A percentile compares a stretch with the other conserved stretches of the same genome.
Conservation (phyloP, 2,329 filamentous ascomycete genomes). For the Colletotrichum aenigma region DNA sequence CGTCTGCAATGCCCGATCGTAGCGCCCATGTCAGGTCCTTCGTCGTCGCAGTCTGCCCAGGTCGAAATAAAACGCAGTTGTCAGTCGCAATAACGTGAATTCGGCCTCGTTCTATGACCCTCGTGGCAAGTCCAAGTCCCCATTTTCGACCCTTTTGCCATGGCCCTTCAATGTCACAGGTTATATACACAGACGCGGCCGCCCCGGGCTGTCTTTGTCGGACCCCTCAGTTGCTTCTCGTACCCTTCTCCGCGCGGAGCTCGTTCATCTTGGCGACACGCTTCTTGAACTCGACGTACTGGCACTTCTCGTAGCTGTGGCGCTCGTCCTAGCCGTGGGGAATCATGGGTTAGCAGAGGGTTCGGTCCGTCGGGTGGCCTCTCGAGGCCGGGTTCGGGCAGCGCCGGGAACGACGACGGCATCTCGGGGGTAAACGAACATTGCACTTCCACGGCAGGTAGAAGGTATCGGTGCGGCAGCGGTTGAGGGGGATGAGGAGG, state of each 20-base stretch:
- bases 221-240: constrained; percentile 75
- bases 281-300: constrained; percentile 99
- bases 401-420: background rate
- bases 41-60: background rate
- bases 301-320: constrained; percentile 99
- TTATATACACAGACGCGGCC: constrained; percentile 20
- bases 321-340: constrained; percentile 75
- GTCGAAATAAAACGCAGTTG: background rate
- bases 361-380: background rate
- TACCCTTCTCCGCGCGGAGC: constrained; percentile 81
- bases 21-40: accelerated
- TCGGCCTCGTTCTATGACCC: constrained; percentile 18
- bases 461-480: constrained; percentile 88
- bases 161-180: background rate
- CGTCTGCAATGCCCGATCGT: background rate
- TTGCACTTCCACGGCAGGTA: constrained; percentile 98
- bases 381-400: background rate
- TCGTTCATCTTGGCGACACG: constrained; percentile 99
- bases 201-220: background rate
- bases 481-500: constrained; percentile 93
- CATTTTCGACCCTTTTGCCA: background rate
- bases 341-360: constrained; percentile 1
- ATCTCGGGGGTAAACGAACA: constrained; percentile 58
- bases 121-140: background rate
- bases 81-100: constrained; percentile 17